Evolutionary conservation across 495 filamentous ascomycete genomes (phyloP).

Genomic region (Lepidopterella palustris): DNA sequence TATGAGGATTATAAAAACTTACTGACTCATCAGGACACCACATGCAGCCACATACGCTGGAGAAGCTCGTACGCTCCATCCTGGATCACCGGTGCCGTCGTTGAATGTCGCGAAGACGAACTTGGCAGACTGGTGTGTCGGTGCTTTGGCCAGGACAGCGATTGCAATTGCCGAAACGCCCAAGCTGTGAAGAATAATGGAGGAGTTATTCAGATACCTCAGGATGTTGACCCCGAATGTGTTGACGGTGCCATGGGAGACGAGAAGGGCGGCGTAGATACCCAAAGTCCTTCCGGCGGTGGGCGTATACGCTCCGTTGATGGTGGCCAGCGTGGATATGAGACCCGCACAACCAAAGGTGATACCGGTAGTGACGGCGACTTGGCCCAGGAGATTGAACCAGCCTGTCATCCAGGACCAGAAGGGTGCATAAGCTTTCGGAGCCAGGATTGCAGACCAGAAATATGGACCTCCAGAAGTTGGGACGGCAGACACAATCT

Average conservation of each 20-base stretch:
- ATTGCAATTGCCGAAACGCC: constrained; percentile 53
- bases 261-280: constrained; percentile 56
- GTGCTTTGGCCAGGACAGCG: constrained; percentile 55
- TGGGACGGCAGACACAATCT: constrained; percentile 60
- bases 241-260: constrained; percentile 53
- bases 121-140: constrained; percentile 52
- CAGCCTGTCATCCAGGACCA: constrained; percentile 58
- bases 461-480: constrained; percentile 61
- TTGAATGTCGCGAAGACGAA: constrained; percentile 57
- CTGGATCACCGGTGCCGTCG: constrained; percentile 47
- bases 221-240: constrained; percentile 54
- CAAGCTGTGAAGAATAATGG: constrained; percentile 53
- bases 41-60: constrained; percentile 51
- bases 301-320: constrained; percentile 48
- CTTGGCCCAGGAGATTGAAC: constrained; percentile 36
- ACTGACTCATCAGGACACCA: constrained; percentile 50
- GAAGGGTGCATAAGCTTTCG: constrained; percentile 50
- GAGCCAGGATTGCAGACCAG: constrained; percentile 58
- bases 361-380: constrained; percentile 63
- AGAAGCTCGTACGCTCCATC: constrained; percentile 47
- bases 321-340: constrained; percentile 51
- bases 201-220: constrained; percentile 55
- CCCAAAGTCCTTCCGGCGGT: constrained; percentile 51
- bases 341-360: constrained; percentile 58
- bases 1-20: too few species aligned